Conservation (phyloP, 2,329 filamentous ascomycete genomes). For the Catunica adiposa region DNA sequence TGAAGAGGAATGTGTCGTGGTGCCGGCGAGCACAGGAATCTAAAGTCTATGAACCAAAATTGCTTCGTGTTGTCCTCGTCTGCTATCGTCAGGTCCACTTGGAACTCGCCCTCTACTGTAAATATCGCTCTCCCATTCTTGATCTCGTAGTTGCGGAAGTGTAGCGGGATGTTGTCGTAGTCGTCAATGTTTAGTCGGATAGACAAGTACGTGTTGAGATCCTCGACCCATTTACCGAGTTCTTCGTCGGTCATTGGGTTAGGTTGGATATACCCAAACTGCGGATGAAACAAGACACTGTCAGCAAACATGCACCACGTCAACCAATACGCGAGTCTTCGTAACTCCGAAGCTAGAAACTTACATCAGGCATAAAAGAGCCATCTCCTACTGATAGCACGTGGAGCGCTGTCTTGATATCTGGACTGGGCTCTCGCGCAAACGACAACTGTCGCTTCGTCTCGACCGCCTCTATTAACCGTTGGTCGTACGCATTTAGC, state of each 20-base stretch:
- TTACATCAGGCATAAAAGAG: constrained; percentile 62
- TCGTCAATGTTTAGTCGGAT: constrained; percentile 76
- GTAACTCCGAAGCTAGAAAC: constrained; percentile 19
- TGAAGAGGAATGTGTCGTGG: constrained; percentile 42
- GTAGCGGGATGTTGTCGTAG: constrained; percentile 53
- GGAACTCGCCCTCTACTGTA: constrained; percentile 66
- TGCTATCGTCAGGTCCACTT: constrained; percentile 80
- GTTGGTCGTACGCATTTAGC: constrained; percentile 40
- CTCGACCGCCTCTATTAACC: constrained; percentile 47
- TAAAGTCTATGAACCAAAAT: constrained; percentile 87
- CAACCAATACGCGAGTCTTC: background rate
- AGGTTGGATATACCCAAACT: constrained; percentile 63
- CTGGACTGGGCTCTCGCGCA: constrained; percentile 72
- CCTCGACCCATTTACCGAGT: constrained; percentile 56
- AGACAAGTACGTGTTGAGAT: constrained; percentile 69
- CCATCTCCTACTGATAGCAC: constrained; percentile 65
- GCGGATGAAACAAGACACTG: constrained; percentile 19
- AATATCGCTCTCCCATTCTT: constrained; percentile 83
- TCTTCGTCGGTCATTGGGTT: constrained; percentile 54
- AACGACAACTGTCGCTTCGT: constrained; percentile 56
- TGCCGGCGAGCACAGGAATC: constrained; percentile 63
- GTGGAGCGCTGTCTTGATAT: constrained; percentile 77
- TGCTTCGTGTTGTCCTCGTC: constrained; percentile 70
- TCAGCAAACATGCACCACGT: background rate
- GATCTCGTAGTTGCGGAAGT: constrained; percentile 64